These are phyloP conservation scores for Trichophyton schoenleinii DNA, from an alignment of 2,329 filamentous ascomycete genomes.

Conservation along the genomic window DNA sequence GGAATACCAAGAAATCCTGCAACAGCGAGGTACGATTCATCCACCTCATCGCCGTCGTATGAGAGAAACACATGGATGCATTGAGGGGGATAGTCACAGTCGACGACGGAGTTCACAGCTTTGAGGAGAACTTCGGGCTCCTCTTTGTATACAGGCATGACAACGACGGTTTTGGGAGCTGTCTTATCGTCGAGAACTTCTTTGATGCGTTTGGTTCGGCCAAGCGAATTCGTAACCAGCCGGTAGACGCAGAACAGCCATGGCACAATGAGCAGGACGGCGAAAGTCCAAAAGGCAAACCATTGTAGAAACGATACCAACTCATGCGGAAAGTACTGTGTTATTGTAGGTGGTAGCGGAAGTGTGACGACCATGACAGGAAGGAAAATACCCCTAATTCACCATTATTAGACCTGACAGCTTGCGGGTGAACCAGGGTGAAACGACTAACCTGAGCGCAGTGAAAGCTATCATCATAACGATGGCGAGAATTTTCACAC, in stretches of 20 bases:
- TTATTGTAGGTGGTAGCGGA: constrained; percentile 62
- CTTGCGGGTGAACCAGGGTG: constrained; percentile 3
- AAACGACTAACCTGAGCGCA: constrained; percentile 51
- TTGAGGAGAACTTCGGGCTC: constrained; percentile 70
- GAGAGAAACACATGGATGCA: constrained; percentile 93
- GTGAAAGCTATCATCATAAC: constrained; percentile 62
- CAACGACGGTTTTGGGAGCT: constrained; percentile 85
- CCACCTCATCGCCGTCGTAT: constrained; percentile 81
- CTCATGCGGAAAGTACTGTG: constrained; percentile 54
- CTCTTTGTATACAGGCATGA: constrained; percentile 96
- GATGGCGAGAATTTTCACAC: constrained; percentile 63
- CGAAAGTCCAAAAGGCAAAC: constrained; percentile 93
- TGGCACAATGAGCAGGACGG: constrained; percentile 69
- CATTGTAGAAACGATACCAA: constrained; percentile 70
- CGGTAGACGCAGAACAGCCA: constrained; percentile 92
- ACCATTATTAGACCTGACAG: not conserved
- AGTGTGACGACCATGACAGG: constrained; percentile 91
- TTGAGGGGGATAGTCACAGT: constrained; percentile 82
- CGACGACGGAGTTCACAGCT: constrained; percentile 81
- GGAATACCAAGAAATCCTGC: constrained; percentile 76
- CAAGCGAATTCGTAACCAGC: constrained; percentile 74
- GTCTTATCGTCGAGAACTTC: constrained; percentile 69
- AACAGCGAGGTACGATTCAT: constrained; percentile 78
- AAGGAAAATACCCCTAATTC: constrained; percentile 61
- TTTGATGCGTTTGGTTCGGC: constrained; percentile 69